These are phyloP conservation scores for Ulota crispa DNA, from an alignment of 225 moss, liverwort and hornwort genomes.

Conservation along the genomic window DNA sequence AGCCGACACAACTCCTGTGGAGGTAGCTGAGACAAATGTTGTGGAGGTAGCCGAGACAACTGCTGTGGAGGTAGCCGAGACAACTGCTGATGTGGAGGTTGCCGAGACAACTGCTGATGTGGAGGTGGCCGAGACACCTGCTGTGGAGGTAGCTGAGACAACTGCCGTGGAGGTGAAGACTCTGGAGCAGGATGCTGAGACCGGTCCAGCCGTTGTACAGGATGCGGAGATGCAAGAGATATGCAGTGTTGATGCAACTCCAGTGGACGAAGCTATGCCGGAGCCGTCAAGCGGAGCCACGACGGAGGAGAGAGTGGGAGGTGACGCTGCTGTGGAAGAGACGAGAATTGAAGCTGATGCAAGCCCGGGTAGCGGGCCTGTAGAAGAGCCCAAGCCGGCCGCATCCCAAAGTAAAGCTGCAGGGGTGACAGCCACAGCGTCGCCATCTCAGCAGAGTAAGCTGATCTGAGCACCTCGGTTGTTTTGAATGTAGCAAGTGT, in stretches of 20 bases:
- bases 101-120: no score
- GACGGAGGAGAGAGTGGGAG: constrained; percentile 16
- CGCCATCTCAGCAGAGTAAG: constrained; percentile 49
- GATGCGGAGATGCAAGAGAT: constrained; percentile 44
- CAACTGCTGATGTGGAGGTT: no score
- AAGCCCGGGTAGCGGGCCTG: constrained; percentile 3
- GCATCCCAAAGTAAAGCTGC: constrained; percentile 15
- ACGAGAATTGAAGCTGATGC: constrained; percentile 8
- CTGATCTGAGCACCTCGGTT: background rate
- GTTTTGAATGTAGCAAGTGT: background rate
- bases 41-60: no score
- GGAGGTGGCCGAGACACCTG: no score
- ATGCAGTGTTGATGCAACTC: background rate
- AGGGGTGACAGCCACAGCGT: constrained; percentile 11
- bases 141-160: no score
- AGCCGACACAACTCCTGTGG: background rate
- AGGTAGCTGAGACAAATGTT: background rate
- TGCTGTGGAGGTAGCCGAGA: no score
- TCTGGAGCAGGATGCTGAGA: background rate
- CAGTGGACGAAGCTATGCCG: background rate
- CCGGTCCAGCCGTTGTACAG: background rate
- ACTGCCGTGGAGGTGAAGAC: background rate
- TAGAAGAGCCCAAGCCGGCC: constrained; percentile 13
- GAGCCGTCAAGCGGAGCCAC: background rate
- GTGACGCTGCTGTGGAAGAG: background rate